A percentile compares a stretch with the other conserved stretches of the same genome.
These are phyloP conservation scores for Metschnikowia drakensbergensis DNA, from an alignment of 805 yeast species.

Conservation along the genomic window DNA sequence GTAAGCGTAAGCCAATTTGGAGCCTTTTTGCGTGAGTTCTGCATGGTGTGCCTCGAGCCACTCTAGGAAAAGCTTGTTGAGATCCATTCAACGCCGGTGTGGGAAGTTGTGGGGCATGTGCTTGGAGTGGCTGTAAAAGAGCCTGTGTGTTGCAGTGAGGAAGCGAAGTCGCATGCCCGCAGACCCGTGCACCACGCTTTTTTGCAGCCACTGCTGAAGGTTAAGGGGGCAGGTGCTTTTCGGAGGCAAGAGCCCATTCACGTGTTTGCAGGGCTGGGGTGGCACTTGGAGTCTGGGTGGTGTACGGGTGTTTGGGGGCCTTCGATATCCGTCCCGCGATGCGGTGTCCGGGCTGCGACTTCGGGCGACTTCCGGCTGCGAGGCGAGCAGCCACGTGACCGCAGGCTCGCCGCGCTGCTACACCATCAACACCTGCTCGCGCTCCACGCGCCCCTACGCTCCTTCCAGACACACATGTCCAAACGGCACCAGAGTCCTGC, in stretches of 20 bases:
- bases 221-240: not conserved
- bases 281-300: no score
- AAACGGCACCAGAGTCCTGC: not conserved
- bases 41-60: conserved; percentile 58
- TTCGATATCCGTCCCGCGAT: no score
- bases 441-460: no score
- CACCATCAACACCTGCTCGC: no score
- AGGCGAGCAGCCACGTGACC: no score
- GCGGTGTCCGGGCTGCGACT: no score
- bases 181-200: not conserved
- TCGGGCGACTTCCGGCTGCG: no score
- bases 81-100: conserved; percentile 24
- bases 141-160: no score
- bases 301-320: no score
- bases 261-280: not conserved
- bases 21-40: conserved; percentile 44
- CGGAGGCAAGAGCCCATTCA: not conserved
- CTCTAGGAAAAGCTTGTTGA: conserved; percentile 48
- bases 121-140: no score
- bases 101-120: not conserved
- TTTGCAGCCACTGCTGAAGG: not conserved
- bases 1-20: conserved; percentile 52
- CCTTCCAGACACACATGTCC: not conserved
- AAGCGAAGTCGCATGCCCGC: not conserved
- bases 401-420: no score